These are phyloP conservation scores for Fusarium sp. DNA, from an alignment of 2,329 filamentous ascomycete species.

Conservation along the genomic window DNA sequence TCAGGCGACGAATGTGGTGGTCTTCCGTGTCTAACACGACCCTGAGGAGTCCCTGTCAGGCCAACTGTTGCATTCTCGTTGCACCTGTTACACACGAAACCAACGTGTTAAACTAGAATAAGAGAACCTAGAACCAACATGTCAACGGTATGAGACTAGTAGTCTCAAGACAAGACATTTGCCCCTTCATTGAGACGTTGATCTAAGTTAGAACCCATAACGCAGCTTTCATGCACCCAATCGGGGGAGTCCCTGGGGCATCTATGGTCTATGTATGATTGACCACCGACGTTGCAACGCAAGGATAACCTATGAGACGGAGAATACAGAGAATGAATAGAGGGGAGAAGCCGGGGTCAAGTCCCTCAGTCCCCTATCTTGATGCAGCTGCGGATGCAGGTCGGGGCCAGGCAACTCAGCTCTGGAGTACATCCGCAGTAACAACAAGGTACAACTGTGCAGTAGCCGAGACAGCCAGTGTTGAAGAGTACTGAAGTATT, in stretches of 20 bases:
- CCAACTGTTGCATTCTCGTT: conserved; percentile 18
- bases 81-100: conserved; percentile 16
- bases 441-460: background rate
- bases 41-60: conserved; percentile 11
- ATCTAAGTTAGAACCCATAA: conserved; percentile 13
- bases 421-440: background rate
- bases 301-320: background rate
- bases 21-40: conserved; percentile 4
- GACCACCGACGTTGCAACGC: conserved; percentile 13
- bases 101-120: background rate
- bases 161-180: background rate
- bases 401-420: background rate
- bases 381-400: conserved; percentile 2
- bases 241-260: conserved; percentile 7
- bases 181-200: conserved; percentile 4
- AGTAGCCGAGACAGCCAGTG: background rate
- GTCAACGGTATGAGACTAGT: background rate
- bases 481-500: background rate
- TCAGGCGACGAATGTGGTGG: background rate
- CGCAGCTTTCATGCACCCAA: conserved; percentile 9
- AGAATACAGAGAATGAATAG: background rate
- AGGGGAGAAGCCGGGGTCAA: background rate
- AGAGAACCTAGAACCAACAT: background rate
- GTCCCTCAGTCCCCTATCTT: background rate
- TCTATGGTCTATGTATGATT: background rate